Base-by-base conservation (phyloP, 331 rosid species). In the Cydonia oblonga region DNA sequence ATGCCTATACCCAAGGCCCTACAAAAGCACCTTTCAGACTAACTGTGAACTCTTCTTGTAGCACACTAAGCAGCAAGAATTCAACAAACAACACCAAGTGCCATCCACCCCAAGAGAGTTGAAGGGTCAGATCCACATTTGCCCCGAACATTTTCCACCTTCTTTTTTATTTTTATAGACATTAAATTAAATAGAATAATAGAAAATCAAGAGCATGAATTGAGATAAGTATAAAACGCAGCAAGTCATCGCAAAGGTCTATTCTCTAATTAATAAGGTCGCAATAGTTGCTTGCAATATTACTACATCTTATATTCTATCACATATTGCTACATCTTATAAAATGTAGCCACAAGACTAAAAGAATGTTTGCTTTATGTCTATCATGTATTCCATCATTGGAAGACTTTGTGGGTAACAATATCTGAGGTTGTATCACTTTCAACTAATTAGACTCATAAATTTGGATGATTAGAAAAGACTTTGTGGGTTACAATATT, bases 61-160 rank as follows among this genome's bases (percentile, higher is more conserved):
- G 3, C 3, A 33, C 11, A 7, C 3, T 7, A 8, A 7, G 10
- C 3, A 33, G 40, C 10, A 33, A 7, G 11, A 33, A 11, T 11
- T 1, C 1, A 1, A 33, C 3, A 2, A 9, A 10, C 1, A 0
- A 35, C 11, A 8, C 11, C 3, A 35, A 35, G 3, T 9, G 3
- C 3, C 40, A 35, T 35, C 9, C 3, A 35, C 40, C 11, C 40
- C 9, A 2, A 3, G 40, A 11, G 12, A 35, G 11, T 0, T 33
- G 11, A 33, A 8, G 3, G 38, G 35, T 2, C 0, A 32, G n/a
- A n/a, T 32, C 35, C 35, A 32, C 8, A 7, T 32, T 32, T 32
- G 7, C 35, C 35, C 6, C 35, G 2, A 32, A 32, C 35, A 32
- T 33, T 11, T 33, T 33, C 40, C 40, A 33, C 40, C 40, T 33